Base-by-base conservation (phyloP, 2,329 filamentous ascomycete species). In the Raffaelea arxii region DNA sequence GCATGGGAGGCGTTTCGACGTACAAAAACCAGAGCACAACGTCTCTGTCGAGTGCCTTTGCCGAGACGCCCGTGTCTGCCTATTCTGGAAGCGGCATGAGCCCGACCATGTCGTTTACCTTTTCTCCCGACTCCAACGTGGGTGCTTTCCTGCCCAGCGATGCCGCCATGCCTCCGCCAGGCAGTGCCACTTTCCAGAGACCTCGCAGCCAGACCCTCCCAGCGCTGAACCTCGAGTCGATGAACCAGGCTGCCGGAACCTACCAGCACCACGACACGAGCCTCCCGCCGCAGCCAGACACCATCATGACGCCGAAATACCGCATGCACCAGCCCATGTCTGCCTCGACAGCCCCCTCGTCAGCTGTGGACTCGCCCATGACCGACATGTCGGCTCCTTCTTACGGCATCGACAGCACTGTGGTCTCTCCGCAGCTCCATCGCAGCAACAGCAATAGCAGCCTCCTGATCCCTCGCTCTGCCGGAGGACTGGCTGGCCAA, bases 181-280 rank as follows among this genome's bases (percentile, higher is more conserved):
- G 59, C 25, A 59, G 58, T 47, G 66, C 70, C 45, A 78, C 78
- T 56, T 80, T 82, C 53, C 82, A 84, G 56, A 76, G 87, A 47
- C 86, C 86, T n/a, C 76, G 88, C 58, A 92, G 86, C 61, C 88
- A 94, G 62, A 94, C 88, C 0, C 89, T 94, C 52, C 87, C 89
- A 1, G 80, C 82, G 39, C 68, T 87, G 37, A 80, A 79, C 46
- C 70, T 84, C 39, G 82, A 77, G 48, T 77, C 71, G 48, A 63
- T 73, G 53, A 72, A 70, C 54, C 71, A 73, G 47, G 51, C 58
- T 18, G 80, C 75, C 47, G 75, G 70, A 47, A 63, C 72, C 53
- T 71, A 70, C 53, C 71, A 72, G 49, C 51, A 59, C 12, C 60
- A 16, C 22, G 7, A 21, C 21, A 32, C 40, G n/a, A 25, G 16